phyloP scores from a whole-genome alignment of 176 grass and related monocot species.

The Aegilops umbellulata region DNA sequence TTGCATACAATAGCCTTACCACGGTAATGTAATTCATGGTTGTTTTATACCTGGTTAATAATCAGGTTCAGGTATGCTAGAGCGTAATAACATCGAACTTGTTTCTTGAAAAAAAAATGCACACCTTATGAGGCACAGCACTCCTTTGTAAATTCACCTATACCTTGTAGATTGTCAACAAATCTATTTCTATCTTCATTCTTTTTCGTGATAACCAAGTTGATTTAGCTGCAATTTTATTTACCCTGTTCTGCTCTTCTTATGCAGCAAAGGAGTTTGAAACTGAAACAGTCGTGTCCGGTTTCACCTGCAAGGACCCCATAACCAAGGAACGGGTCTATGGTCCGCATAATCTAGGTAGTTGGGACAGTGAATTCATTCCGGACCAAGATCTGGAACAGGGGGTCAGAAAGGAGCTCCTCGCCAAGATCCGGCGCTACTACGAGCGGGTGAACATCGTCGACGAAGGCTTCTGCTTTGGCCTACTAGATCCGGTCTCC shows the following conservation, averaged over 20 bases:
- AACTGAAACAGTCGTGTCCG: slow-evolving; percentile 26
- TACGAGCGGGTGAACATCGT: too few species aligned
- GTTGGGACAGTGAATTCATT: too few species aligned
- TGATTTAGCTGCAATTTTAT: not conserved
- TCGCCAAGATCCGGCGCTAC: too few species aligned
- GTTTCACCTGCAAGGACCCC: too few species aligned
- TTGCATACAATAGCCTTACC: not conserved
- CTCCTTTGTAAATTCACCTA: not conserved
- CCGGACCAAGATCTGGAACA: too few species aligned
- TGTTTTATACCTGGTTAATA: not conserved
- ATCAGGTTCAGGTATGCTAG: not conserved
- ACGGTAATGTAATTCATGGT: not conserved
- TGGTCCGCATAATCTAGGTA: too few species aligned
- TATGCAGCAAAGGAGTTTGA: slow-evolving; percentile 56
- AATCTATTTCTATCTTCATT: not conserved
- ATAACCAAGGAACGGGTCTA: too few species aligned
- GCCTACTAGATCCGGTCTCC: too few species aligned
- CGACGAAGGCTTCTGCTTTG: too few species aligned
- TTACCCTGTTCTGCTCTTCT: not conserved
- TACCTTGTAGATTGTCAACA: not conserved
- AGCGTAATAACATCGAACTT: not conserved
- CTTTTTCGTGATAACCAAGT: not conserved
- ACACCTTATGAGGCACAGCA: not conserved
- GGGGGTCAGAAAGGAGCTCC: too few species aligned
- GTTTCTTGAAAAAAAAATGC: not conserved